Base-by-base conservation (phyloP, 2,329 filamentous ascomycete genomes). In the Aspergillus caelatus region DNA sequence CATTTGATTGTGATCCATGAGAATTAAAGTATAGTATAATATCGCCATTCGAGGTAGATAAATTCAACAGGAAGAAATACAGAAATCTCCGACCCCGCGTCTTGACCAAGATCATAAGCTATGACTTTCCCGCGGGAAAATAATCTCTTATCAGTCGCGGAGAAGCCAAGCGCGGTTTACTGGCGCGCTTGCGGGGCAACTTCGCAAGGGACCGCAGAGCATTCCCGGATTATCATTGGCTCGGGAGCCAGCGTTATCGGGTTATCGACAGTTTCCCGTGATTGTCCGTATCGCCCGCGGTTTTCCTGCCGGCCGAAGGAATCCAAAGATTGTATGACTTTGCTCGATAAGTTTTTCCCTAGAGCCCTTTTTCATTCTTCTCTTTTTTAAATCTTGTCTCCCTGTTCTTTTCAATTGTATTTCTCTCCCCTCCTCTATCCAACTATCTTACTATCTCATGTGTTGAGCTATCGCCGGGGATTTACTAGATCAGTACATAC, bases 51-150 rank as follows among this genome's bases (percentile, higher is more conserved):
- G 8, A 41, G 16, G 39, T 19, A 41, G 39, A 39, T 6, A 41
- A 7, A n/a, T 14, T 16, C 39, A 16, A 50, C 12, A 34, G 32
- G 32, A 34, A 34, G 32, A 34, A 34, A 52, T 30, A 53, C 6
- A 23, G 32, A 54, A 36, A 21, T 19, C 26, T 16, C 30, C 52
- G 19, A 36, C 30, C 52, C 52, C 52, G 50, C 52, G 52, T 36
- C 10, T 11, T 5, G 26, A 34, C 16, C 26, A 11, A 28, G 30
- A 53, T 21, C 23, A 53, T 28, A 32, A 34, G 30, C 50, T 32
- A 28, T 30, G n/a, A 21, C 39, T 67, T 68, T 68, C 58, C 66
- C 66, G 66, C 66, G 66, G 66, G 45, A 66, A 68, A 64, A 16
- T 14, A 1, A 9, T 19, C 28, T 21, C 19, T 63, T 63, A 61